A percentile compares a stretch with the other conserved stretches of the same genome.
These are phyloP conservation scores for Bolboschoenus planiculmis DNA, from an alignment of 176 grass and related monocot species.

Conservation along the genomic window DNA sequence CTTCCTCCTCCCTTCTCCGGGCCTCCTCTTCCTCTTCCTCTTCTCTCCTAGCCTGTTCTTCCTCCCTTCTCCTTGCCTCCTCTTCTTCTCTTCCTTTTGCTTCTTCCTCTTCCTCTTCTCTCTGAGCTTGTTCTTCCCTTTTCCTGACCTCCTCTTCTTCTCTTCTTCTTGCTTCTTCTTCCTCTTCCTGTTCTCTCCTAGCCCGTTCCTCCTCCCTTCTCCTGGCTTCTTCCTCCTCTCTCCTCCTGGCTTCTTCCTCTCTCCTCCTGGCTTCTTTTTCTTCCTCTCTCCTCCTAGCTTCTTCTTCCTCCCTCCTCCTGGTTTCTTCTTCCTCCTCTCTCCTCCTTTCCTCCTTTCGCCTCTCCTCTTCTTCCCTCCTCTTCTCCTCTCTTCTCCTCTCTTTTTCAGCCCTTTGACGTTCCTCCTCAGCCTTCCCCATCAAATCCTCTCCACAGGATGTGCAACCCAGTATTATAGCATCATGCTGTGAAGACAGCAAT, in stretches of 20 bases:
- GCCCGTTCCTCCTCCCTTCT: neutral
- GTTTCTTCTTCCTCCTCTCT: neutral
- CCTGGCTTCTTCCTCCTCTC: neutral
- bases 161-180: neutral
- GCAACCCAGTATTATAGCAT: slow-evolving; percentile 57
- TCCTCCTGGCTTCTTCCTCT: neutral
- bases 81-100: neutral
- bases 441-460: slow-evolving; percentile 74
- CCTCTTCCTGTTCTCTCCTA: neutral
- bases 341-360: neutral
- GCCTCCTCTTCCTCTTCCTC: neutral
- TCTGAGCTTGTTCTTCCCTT: neutral
- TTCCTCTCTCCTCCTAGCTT: neutral
- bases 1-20: neutral
- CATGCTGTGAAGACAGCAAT: slow-evolving; percentile 38
- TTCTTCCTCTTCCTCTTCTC: neutral
- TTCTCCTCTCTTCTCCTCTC: neutral
- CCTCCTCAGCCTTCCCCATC: slow-evolving; percentile 33
- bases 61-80: neutral
- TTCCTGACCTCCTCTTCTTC: neutral
- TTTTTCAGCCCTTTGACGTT: neutral
- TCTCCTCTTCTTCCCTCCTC: neutral
- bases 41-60: neutral
- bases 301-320: neutral
- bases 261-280: neutral